These are phyloP conservation scores for Starmerella stellata DNA, from an alignment of 805 yeast species.

Conservation along the genomic window DNA sequence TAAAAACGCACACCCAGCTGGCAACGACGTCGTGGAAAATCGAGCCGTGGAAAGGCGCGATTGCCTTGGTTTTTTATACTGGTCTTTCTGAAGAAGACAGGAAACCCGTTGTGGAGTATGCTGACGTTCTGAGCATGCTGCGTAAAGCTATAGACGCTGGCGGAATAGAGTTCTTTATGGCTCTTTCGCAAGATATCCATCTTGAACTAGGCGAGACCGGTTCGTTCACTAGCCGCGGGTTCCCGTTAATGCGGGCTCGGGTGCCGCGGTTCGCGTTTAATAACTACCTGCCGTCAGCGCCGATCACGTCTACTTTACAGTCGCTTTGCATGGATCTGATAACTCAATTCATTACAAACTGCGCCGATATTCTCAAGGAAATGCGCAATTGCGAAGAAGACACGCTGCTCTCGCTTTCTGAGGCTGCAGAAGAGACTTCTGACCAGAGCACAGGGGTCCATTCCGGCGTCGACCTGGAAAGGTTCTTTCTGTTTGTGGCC, in stretches of 20 bases:
- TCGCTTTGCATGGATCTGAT: constrained; percentile 11
- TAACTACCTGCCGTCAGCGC: constrained; percentile 6
- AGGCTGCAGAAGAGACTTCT: constrained; percentile 6
- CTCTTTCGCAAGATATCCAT: constrained; percentile 22
- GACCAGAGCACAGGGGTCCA: too few relatives aligned
- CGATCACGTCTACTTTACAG: constrained; percentile 14
- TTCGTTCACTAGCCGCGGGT: constrained; percentile 1
- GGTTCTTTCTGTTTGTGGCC: constrained; percentile 61
- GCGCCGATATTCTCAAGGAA: constrained; percentile 26
- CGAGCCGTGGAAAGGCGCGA: constrained; percentile 18
- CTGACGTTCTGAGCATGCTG: constrained; percentile 15
- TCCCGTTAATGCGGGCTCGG: constrained; percentile 16
- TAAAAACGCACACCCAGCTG: background rate
- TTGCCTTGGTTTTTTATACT: constrained; percentile 15
- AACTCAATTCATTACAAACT: constrained; percentile 20
- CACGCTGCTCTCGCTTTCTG: constrained; percentile 18
- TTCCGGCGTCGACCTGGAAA: constrained; percentile 66
- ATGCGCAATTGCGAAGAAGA: constrained; percentile 27
- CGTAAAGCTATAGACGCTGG: constrained; percentile 22
- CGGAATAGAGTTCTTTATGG: constrained; percentile 25
- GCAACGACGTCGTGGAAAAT: constrained; percentile 16
- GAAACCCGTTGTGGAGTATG: background rate
- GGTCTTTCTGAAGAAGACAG: constrained; percentile 8
- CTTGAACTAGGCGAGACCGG: constrained; percentile 5
- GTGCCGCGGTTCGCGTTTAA: constrained; percentile 17